Conservation (phyloP, 139 green algal genomes). For the Micractinium sp. region DNA sequence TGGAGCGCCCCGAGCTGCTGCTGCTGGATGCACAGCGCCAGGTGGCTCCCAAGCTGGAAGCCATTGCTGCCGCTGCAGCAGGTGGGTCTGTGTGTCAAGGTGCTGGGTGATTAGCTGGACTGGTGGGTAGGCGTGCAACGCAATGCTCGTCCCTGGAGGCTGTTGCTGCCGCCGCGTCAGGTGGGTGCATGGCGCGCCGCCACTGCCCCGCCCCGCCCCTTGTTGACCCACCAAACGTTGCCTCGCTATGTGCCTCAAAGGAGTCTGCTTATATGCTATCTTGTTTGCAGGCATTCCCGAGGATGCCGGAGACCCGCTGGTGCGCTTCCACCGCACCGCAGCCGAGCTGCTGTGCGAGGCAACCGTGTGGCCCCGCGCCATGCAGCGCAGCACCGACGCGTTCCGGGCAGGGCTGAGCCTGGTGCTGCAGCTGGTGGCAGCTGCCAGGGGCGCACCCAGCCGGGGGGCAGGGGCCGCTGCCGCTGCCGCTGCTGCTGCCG, state of each 20-base stretch:
- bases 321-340: not conserved
- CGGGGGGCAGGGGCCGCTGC: not conserved
- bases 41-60: not conserved
- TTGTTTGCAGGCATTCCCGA: not conserved
- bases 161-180: no score
- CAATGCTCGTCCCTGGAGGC: no score
- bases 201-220: no score
- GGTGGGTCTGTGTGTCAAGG: not conserved
- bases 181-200: no score
- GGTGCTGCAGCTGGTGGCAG: slow-evolving; percentile 12
- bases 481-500: not conserved
- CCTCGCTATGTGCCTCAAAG: no score
- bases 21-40: not conserved
- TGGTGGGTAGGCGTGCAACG: no score
- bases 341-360: not conserved
- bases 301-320: not conserved
- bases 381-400: not conserved
- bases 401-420: not conserved
- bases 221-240: no score
- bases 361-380: not conserved
- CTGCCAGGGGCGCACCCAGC: not conserved
- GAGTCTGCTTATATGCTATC: no score
- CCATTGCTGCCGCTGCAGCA: not conserved
- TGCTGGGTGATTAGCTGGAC: not conserved
- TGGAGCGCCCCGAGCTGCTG: not conserved